These are phyloP conservation scores for Schizopora paradoxa DNA, from an alignment of 1,284 basidiomycete genomes.

Conservation along the genomic window DNA sequence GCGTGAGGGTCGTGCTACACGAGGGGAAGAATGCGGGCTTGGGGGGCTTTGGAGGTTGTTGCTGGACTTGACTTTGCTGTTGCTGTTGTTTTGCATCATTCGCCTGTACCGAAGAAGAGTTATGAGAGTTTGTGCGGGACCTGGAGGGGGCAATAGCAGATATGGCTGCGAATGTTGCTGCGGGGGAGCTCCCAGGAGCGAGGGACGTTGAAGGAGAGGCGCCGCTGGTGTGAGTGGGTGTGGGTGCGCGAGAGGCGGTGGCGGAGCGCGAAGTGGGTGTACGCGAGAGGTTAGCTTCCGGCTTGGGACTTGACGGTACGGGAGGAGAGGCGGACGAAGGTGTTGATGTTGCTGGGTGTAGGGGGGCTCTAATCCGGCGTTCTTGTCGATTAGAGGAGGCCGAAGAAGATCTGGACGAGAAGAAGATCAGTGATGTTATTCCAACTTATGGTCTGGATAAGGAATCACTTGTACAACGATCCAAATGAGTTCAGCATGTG, in stretches of 20 bases:
- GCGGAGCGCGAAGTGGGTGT: conserved; percentile 10
- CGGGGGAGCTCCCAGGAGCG: conserved; percentile 11
- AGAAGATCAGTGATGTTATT: conserved; percentile 5
- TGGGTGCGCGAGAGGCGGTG: conserved; percentile 14
- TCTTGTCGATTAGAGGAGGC: conserved; percentile 12
- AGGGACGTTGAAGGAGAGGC: conserved; percentile 8
- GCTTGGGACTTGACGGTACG: conserved; percentile 9
- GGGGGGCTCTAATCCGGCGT: conserved; percentile 4
- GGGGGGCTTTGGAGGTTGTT: conserved; percentile 19
- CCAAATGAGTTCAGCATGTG: conserved; percentile 84
- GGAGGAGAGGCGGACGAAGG: background rate
- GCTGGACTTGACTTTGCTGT: conserved; percentile 7
- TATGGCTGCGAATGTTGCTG: background rate
- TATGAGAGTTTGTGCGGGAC: background rate
- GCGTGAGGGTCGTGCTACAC: conserved; percentile 51
- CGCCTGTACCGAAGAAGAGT: background rate
- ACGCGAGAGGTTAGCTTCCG: conserved; percentile 1
- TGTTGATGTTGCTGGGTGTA: background rate
- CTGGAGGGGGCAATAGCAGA: background rate
- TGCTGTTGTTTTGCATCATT: background rate
- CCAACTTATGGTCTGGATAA: conserved; percentile 5
- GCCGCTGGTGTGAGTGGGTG: conserved; percentile 11
- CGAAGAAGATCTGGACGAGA: conserved; percentile 13
- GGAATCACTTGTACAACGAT: conserved; percentile 70
- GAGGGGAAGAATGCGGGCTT: conserved; percentile 29